Base-by-base conservation (phyloP, 2,329 filamentous ascomycete genomes). In the Pseudogymnoascus sp. region DNA sequence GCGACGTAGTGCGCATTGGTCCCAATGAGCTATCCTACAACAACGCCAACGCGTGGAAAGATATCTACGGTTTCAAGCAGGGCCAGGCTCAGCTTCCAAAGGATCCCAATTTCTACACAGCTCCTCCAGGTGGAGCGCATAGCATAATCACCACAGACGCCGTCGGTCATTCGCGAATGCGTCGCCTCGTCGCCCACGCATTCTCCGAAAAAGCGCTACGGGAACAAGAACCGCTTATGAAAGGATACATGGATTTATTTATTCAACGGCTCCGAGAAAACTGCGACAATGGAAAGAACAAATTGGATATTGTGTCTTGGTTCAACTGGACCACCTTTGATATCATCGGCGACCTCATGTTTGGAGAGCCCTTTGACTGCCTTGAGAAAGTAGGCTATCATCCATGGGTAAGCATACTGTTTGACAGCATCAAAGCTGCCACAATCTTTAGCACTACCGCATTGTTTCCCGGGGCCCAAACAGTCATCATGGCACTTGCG, bases 311-410 rank as follows among this genome's bases (percentile, higher is more conserved):
- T 9, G 60, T 59, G 3, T 41, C 39, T 28, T 63, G 47, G 39
- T 63, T 36, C 35, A 62, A 74, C 66, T 70, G 74, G 63, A 69
- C 69, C 0, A 74, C 74, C 0, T 76, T 78, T 63, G 73, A 75
- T 57, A 67, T 75, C 22, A 69, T 74, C 50, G 70, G 70, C 1
- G 71, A 75, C 41, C 64, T 75, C 1, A 66, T 67, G 5, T 74
- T 72, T 61, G 72, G 73, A 0, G 68, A 71, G 25, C 62, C 65
- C 1, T 73, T 73, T 59, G 60, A 69, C 38, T 69, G 69, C 58
- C 65, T 73, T 39, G 58, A 72, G 61, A 69, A 63, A 61, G 69
- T 58, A 16, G 70, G 57, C 8, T 68, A 68, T 22, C 67, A 69
- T 54, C 67, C 65, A 4, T 72, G 65, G 68, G 71, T 71, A 8